Conservation (phyloP, 192 early-diverging fungal species). For the Coemansia asiatica region DNA sequence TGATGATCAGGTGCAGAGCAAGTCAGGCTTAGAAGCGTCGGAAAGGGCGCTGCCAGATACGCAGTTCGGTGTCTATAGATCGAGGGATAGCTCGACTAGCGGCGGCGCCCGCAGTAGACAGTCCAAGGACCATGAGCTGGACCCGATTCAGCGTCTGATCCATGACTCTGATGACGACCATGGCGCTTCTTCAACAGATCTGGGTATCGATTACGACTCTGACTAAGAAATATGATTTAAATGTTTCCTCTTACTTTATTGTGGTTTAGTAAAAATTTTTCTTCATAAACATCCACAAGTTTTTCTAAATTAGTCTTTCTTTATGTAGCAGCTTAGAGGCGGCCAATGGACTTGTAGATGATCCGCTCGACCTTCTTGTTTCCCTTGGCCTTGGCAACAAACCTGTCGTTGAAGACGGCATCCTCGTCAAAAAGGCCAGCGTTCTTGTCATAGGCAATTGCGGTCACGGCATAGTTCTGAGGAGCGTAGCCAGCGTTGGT, state of each 20-base stretch:
- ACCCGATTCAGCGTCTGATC: not conserved
- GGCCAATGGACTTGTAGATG: slow-evolving; percentile 15
- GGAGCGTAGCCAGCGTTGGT: not conserved
- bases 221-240: not conserved
- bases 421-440: not conserved
- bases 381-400: slow-evolving; percentile 2
- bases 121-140: not conserved
- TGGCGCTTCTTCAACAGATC: not conserved
- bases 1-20: not conserved
- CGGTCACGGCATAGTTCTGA: not conserved
- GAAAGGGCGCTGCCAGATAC: not conserved
- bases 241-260: too few species aligned
- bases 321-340: not conserved
- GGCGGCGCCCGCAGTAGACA: not conserved
- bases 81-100: not conserved
- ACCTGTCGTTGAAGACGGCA: slow-evolving; percentile 8
- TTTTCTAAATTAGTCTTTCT: not conserved
- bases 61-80: not conserved
- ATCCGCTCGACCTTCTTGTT: slow-evolving; percentile 6
- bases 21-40: not conserved
- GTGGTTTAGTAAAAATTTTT: too few species aligned
- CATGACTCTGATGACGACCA: slow-evolving; percentile 1
- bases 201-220: slow-evolving; percentile 1
- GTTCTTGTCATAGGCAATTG: slow-evolving; percentile 6
- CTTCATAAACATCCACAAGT: too few species aligned